Conservation (phyloP, 2,329 filamentous ascomycete species). For the Gnomoniopsis smithogilvyi region DNA sequence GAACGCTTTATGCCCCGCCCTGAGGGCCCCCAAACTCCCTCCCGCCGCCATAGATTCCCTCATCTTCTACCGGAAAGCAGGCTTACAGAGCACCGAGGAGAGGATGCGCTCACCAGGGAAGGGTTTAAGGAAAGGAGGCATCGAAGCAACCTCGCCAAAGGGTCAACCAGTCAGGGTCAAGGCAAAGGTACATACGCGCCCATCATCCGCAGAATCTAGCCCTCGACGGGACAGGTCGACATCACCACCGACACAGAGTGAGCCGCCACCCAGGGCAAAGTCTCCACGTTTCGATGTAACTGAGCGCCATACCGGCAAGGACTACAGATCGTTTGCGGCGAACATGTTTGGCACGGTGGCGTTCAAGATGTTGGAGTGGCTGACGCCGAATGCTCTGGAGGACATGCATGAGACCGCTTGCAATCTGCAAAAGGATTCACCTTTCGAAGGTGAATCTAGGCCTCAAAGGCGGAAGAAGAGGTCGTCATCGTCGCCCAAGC, state of each 20-base stretch:
- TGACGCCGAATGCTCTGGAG: constrained; percentile 57
- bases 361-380: constrained; percentile 69
- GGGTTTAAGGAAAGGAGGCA: neutral
- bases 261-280: neutral
- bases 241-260: neutral
- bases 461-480: constrained; percentile 6
- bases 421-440: constrained; percentile 26
- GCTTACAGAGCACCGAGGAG: constrained; percentile 1
- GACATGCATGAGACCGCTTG: constrained; percentile 41
- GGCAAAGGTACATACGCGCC: constrained; percentile 13
- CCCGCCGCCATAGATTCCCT: constrained; percentile 46
- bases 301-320: constrained; percentile 48
- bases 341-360: constrained; percentile 64
- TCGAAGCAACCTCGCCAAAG: neutral
- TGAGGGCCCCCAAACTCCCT: constrained; percentile 39
- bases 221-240: constrained; percentile 1
- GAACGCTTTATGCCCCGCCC: constrained; percentile 59
- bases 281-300: constrained; percentile 33
- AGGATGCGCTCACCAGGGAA: constrained; percentile 21
- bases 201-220: constrained; percentile 1
- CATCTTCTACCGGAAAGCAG: constrained; percentile 37
- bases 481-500: constrained; percentile 10
- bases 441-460: constrained; percentile 22
- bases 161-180: constrained; percentile 8
- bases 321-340: constrained; percentile 58